Evolutionary conservation across 192 early-diverging fungal species (phyloP), one percentile per base, ranked within the genome.

Genomic region (Coemansia sp.): DNA sequence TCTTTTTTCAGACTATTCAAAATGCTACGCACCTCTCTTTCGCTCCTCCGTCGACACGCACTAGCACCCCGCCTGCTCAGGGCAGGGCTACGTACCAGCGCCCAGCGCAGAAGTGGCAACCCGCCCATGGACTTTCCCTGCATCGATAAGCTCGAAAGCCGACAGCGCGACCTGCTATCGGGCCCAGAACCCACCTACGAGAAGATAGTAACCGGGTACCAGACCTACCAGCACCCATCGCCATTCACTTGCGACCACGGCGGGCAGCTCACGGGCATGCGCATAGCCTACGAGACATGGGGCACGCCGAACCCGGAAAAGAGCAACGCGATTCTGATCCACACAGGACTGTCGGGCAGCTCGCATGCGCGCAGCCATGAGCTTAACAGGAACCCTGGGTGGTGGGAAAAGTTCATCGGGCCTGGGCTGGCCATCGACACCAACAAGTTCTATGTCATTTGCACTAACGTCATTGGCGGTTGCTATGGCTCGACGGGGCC

Each of bases 321-420:
- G 52, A 83, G 83, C 69, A 99, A 99, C 73, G 94, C 83, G 2
- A 95, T 99, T 59, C 77, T 99, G 59, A 83, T 99, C 35, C 94
- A 95, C 76, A 97, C 95, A n/a, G 96, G 95, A 55, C 83, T 99
- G 11, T 94, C 92, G 16, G 97, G 88, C 34, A 91, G 88, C 63
- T 91, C 89, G 21, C 96, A 98, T 64, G 96, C 96, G 42, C 94
- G 90, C 71, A 93, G 90, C 59, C 93, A 96, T 64, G 81, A 70
- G 12, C 77, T 84, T 16, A 96, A 98, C 83, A 68, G 60, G 26
- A 77, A 86, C 9, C 85, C 88, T 13, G 96, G 96, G 50, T 98
- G 96, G 96, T 98, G 96, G 96, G 95, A 98, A 67, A 88, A 89
- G 67, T 98, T 97, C 66, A 98, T 98, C 67, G 78, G 96, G 1